phyloP scores from a whole-genome alignment of 2,329 filamentous ascomycete species.

The Aureobasidium sp. region DNA sequence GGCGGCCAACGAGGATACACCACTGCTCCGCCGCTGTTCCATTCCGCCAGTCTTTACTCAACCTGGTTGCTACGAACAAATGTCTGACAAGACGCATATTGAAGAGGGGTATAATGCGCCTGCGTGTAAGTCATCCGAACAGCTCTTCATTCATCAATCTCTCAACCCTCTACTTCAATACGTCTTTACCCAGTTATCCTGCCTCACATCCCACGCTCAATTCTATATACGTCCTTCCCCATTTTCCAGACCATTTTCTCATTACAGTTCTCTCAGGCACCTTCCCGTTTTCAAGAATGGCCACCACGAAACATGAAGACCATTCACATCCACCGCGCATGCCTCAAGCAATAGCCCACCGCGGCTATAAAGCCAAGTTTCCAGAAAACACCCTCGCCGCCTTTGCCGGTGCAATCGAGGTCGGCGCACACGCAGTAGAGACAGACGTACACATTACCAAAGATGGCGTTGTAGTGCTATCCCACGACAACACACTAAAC shows the following conservation, averaged over 20 bases:
- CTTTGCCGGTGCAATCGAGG: conserved; percentile 64
- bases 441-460: conserved; percentile 78
- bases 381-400: conserved; percentile 83
- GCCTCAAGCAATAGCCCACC: conserved; percentile 69
- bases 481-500: conserved; percentile 61
- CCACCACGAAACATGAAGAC: not conserved
- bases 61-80: conserved; percentile 15
- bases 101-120: not conserved
- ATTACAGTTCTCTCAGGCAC: not conserved
- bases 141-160: too few species aligned
- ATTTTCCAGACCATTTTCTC: not conserved
- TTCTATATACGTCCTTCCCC: not conserved
- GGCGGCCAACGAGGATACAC: conserved; percentile 10
- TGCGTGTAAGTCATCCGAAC: conserved; percentile 6
- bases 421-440: conserved; percentile 74
- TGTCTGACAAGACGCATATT: conserved; percentile 13
- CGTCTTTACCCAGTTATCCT: not conserved
- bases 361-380: conserved; percentile 66
- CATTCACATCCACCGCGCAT: conserved; percentile 1
- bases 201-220: not conserved
- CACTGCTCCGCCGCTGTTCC: conserved; percentile 1
- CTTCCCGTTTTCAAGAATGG: conserved; percentile 5
- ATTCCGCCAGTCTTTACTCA: conserved; percentile 16
- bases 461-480: conserved; percentile 74
- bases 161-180: too few species aligned